A percentile compares a stretch with the other conserved stretches of the same genome.
Evolutionary conservation across 331 rosid species (phyloP).

Genomic region (Stylosanthes scabra): DNA sequence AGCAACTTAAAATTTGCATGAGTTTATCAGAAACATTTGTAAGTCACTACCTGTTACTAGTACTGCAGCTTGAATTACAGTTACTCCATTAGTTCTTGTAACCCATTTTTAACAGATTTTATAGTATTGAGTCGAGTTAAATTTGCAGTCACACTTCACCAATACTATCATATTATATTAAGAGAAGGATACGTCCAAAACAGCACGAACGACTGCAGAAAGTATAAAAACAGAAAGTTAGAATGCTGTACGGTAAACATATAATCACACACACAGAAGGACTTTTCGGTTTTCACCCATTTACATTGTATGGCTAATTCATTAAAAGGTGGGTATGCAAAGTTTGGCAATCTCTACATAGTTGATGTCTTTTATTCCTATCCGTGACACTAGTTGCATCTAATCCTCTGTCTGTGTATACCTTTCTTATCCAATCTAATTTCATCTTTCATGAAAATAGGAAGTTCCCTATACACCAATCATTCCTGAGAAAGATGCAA

Average conservation of each 20-base stretch:
- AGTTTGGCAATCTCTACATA: conserved; percentile 4
- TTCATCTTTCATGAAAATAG: conserved; percentile 18
- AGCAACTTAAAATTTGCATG: conserved; percentile 5
- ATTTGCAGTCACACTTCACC: conserved; percentile 28
- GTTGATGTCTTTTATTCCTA: neutral
- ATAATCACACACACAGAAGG: neutral
- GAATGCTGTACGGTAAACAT: conserved; percentile 5
- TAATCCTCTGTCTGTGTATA: conserved; percentile 18
- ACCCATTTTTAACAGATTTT: conserved; percentile 15
- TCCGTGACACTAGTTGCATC: conserved; percentile 10
- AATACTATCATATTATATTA: conserved; percentile 1
- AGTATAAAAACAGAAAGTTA: conserved; percentile 32
- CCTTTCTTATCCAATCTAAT: conserved; percentile 14
- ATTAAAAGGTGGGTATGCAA: neutral
- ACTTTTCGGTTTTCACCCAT: neutral
- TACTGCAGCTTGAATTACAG: conserved; percentile 20
- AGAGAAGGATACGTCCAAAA: conserved; percentile 95
- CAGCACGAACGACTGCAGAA: conserved; percentile 92
- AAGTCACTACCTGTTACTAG: neutral
- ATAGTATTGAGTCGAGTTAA: conserved; percentile 2
- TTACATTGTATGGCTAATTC: neutral
- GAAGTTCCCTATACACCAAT: conserved; percentile 4
- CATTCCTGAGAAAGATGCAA: conserved; percentile 33
- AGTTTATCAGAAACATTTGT: neutral
- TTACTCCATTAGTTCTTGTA: neutral